Evolutionary conservation across 2,329 filamentous ascomycete species (phyloP), one percentile per base, ranked within the genome.

Genomic region (Endoconidiophora laricicola): DNA sequence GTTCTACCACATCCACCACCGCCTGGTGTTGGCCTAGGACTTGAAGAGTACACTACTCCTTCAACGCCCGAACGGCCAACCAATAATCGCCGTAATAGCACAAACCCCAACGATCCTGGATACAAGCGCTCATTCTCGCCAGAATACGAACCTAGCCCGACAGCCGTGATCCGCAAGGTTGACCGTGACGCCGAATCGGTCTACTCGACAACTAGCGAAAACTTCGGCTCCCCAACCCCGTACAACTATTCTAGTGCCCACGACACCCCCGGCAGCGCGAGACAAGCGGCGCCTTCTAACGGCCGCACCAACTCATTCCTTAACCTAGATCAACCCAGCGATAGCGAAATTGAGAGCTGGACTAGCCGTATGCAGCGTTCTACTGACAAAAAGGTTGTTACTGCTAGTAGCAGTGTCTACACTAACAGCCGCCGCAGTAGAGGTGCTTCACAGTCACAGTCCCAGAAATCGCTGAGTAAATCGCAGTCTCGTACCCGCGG

Each of bases 81-180:
- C 20, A 41, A 46, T 16, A 29, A 36, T 16, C 47, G 36, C 38
- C 46, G 47, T 16, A 43, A 48, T 22, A 53, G 51, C 26, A 53
- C 47, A 20, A 53, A 46, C 12, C 47, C 51, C 47, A 49, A 50
- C 48, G 36, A 50, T 41, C 49, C 49, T 33, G 29, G 43, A 16
- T 68, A 65, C 47, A 63, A 69, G 37, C 69, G 77, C 55, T 78
- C 80, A 2, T 86, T 87, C 60, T 86, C 83, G 16, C 80, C 81
- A 10, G 80, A 82, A 48, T 87, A 87, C 61, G 80, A 81, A 43
- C 81, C 81, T 10, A 78, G 79, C 54, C 76, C 78, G 38, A 81
- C 76, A 60, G 80, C 83, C 24, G 78, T 76, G n/a, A 83, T 86
- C 39, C 74, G 80, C 49, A 66, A 73, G n/a, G 76, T 84, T 36